Evolutionary conservation across 371 early-diverging fungal genomes (phyloP).

Genomic region (Haplosporangium sp.): DNA sequence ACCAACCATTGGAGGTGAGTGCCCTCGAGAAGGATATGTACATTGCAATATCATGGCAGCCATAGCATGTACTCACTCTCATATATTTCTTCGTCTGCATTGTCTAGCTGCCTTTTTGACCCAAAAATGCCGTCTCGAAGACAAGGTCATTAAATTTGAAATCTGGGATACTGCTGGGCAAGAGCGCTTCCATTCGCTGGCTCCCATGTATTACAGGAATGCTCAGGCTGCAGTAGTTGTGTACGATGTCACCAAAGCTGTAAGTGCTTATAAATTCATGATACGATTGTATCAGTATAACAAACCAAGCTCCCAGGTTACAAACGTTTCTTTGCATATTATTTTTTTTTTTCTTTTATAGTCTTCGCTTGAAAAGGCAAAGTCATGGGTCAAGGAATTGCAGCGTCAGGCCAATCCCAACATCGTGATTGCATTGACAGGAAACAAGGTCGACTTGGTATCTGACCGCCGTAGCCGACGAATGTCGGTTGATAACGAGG

Average conservation of each 20-base stretch:
- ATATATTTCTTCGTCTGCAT: background rate
- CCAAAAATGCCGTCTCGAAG: constrained; percentile 75
- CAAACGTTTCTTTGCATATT: background rate
- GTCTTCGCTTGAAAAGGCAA: constrained; percentile 96
- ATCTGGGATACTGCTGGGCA: constrained; percentile 96
- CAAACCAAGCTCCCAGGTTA: too few species aligned
- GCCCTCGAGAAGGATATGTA: background rate
- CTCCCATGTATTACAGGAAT: constrained; percentile 99
- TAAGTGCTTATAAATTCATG: constrained; percentile 45
- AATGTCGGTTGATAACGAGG: constrained; percentile 31
- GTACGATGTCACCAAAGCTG: constrained; percentile 96
- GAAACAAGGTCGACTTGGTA: constrained; percentile 93
- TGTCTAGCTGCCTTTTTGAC: constrained; percentile 83
- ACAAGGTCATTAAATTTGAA: constrained; percentile 81
- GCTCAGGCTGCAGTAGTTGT: constrained; percentile 96
- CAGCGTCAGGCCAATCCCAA: constrained; percentile 95
- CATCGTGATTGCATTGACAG: constrained; percentile 97
- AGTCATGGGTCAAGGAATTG: constrained; percentile 98
- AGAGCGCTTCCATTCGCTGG: constrained; percentile 93
- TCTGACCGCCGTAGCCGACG: constrained; percentile 34
- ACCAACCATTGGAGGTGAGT: constrained; percentile 94
- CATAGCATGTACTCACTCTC: background rate
- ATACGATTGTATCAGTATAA: too few species aligned
- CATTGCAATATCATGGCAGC: background rate
- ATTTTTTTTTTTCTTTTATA: constrained; percentile 26